Base-by-base conservation (phyloP, 1,284 basidiomycete species). In the Pseudozyma sp. region DNA sequence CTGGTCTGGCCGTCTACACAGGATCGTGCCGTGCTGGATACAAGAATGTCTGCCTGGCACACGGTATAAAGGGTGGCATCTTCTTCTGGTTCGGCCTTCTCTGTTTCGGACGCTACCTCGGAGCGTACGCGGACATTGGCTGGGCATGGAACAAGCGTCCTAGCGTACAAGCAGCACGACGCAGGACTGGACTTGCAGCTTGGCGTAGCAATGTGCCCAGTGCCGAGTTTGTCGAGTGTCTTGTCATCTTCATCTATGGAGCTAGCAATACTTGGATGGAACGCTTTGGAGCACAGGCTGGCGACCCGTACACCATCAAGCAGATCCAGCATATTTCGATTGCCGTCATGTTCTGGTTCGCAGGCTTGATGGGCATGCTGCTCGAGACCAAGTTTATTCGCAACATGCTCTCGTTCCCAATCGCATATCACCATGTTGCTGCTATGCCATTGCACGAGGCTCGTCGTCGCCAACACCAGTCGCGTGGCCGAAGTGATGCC, bases 241-340 rank as follows among this genome's bases (percentile, higher is more conserved):
- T 89, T 10, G 90, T 96, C 68, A 95, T 97, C 80, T 96, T 96
- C 86, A 47, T 90, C 0, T 97, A 98, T 83, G 96, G 95, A 16
- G 88, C 90, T 47, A 92, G 93, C 48, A 97, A 98, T 85, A 95
- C 92, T 9, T 98, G 94, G 94, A 94, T 98, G 93, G 95, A 98
- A 86, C 90, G 85, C 5, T 93, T 97, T 77, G 95, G 94, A 9
- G 92, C 91, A 0, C 85, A 89, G 19, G 86, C 91, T 0, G 93
- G 93, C 18, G 91, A 92, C 81, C 93, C 95, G 3, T 97, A 90
- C 86, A 93, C 93, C 1, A 92, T 95, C 52, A 97, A 96, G 86
- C 90, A 97, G 85, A 89, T 97, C 19, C 94, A 98, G 85, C 96
- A 98, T 85, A 96, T 97, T 73, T 90, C 92, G 61, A 97, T 98